Evolutionary conservation across 2,329 filamentous ascomycete genomes (phyloP), one percentile per base, ranked within the genome.

Genomic region (Fusarium penzigii): DNA sequence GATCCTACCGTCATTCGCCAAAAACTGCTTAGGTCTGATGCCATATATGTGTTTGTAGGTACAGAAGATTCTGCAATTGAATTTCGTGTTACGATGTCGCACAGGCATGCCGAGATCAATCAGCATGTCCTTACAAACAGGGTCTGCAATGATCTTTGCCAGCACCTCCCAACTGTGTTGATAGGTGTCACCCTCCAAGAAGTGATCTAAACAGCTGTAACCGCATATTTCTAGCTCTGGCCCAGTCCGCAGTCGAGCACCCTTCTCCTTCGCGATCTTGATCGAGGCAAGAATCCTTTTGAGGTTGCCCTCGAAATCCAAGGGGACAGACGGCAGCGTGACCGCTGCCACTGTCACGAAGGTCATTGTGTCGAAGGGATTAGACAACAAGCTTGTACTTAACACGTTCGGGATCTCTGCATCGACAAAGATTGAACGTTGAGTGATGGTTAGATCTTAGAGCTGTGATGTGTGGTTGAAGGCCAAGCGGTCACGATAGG

Each of bases 21-120:
- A 78, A 62, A 39, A 85, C 57, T 89, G 76, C 70, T 91, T 92
- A 0, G 88, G 88, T 11, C 88, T 77, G 51, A 94, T 87, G 52
- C 87, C 75, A 16, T 92, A 71, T 17, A 92, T 85, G 70, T 86
- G 84, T 46, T 83, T 80, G 59, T 92, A 81, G 4, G 69, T 64
- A 45, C 68, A 67, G 2, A 75, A 57, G 13, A 69, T 66, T 13
- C 73, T 63, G 46, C 65, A 68, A 55, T 76, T 76, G 60, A 73
- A 76, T 25, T 25, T 25, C 20, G 20, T 25, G 20, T 25, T 25
- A 25, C 20, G 20, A 25, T 25, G 20, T 25, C 20, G 20, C 20
- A 65, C 85, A 13, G 66, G 67, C 17, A 70, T 52, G 17, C 70
- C 70, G 12, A 72, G 52, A 41, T 72, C 70, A 16, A 73, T 59